Base-by-base conservation (phyloP, 129 eudicot species). In the Escallonia herrerae region DNA sequence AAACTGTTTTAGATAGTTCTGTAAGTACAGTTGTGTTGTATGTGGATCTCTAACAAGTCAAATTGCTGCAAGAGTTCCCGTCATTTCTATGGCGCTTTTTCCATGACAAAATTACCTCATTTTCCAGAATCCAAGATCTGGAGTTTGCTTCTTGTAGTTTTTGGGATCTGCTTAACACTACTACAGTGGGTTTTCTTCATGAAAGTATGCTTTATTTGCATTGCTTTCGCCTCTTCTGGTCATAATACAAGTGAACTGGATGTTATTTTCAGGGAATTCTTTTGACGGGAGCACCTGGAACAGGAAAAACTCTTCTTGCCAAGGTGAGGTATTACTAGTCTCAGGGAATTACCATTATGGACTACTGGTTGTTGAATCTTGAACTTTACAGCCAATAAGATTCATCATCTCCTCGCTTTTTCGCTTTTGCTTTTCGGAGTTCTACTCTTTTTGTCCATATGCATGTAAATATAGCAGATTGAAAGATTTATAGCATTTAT, bases 221-320 rank as follows among this genome's bases (percentile, higher is more conserved):
- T 22, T 22, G 33, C 1, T 22, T 22, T 22, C 33, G 1, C 33
- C 33, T 22, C 33, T 46, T 58, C 59, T 52, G 42, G 2, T 51
- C 11, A 39, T 71, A 70, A 71, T 43, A 46, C 37, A 61, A 65
- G 42, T 62, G 51, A 5, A 22, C 8, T 41, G 13, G 12, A 56
- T 65, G 33, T 22, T 33, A 62, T 56, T 78, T 74, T 43, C 84
- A 93, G 99, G 99, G 99, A 61, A 93, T 93, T 74, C 99, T 93
- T 81, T 78, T 93, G 68, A 93, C 99, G 2, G 99, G 99, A 71
- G 88, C 96, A 52, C 99, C 99, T 57, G 99, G 99, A 68, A 93
- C 99, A 15, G 99, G 99, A 43, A 93, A 93, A 86, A 93, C 99
- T 39, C 79, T 93, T 59, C 91, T 93, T 58, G 99, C 99, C 74